These are phyloP conservation scores for Fusarium tricinctum DNA, from an alignment of 2,329 filamentous ascomycete genomes.

Conservation along the genomic window DNA sequence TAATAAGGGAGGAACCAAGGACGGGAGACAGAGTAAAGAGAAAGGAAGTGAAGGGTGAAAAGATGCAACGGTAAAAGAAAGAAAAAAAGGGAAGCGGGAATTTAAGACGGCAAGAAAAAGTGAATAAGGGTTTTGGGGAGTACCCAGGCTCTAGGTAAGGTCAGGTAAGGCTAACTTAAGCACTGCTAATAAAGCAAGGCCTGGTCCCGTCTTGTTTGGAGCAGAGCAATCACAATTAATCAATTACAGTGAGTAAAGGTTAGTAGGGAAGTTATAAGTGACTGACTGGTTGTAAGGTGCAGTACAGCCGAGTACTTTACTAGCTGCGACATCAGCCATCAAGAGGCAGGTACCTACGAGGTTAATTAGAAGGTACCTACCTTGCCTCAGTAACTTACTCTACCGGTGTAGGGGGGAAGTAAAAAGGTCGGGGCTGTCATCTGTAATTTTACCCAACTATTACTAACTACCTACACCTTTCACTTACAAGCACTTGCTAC, in stretches of 20 bases:
- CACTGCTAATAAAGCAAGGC: slow-evolving; percentile 15
- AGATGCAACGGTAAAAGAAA: slow-evolving; percentile 25
- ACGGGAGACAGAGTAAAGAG: slow-evolving; percentile 1
- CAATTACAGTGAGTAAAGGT: not conserved
- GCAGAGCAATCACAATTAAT: slow-evolving; percentile 17
- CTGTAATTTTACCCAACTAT: not conserved
- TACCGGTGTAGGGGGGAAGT: not conserved
- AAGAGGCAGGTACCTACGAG: slow-evolving; percentile 17
- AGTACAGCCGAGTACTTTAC: slow-evolving; percentile 33
- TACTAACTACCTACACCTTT: slow-evolving; percentile 6
- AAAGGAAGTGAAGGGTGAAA: slow-evolving; percentile 28
- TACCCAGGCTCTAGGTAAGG: not conserved
- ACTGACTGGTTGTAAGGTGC: not conserved
- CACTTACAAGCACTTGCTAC: slow-evolving; percentile 28
- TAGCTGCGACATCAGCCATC: slow-evolving; percentile 3
- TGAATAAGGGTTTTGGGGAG: slow-evolving; percentile 47
- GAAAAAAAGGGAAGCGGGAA: slow-evolving; percentile 47
- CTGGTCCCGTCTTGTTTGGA: too few relatives aligned
- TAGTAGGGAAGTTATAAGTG: not conserved
- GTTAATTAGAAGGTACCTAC: slow-evolving; percentile 12
- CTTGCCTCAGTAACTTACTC: not conserved
- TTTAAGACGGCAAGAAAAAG: slow-evolving; percentile 47
- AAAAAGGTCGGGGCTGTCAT: not conserved
- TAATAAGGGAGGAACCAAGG: slow-evolving; percentile 3
- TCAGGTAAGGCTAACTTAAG: slow-evolving; percentile 1